Conservation (phyloP, 371 early-diverging fungal genomes). For the Mucor ambiguus region DNA sequence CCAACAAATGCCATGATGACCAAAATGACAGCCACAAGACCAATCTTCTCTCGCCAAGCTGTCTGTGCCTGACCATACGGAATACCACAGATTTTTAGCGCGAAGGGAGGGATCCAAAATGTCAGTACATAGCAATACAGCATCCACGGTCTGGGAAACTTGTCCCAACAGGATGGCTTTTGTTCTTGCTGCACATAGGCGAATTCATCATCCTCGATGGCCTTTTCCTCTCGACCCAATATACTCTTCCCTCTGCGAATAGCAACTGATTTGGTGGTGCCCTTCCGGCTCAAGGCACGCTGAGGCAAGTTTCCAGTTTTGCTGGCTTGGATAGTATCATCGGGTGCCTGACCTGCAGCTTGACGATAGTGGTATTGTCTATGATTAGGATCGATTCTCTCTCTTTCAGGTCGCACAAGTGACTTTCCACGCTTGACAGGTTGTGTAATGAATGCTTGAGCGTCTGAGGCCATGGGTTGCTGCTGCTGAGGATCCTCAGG, state of each 20-base stretch:
- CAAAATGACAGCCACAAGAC: constrained; percentile 69
- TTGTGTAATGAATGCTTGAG: constrained; percentile 26
- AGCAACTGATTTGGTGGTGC: constrained; percentile 19
- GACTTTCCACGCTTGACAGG: constrained; percentile 58
- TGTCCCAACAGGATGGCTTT: constrained; percentile 1
- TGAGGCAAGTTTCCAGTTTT: constrained; percentile 37
- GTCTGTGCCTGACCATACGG: constrained; percentile 58
- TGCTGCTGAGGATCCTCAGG: neutral
- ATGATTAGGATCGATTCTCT: constrained; percentile 56
- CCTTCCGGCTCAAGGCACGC: constrained; percentile 11
- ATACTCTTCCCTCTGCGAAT: constrained; percentile 48
- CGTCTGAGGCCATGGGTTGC: constrained; percentile 20
- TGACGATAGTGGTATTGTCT: constrained; percentile 62
- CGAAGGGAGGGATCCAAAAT: constrained; percentile 50
- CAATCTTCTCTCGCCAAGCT: constrained; percentile 88
- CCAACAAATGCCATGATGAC: constrained; percentile 54
- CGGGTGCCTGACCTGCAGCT: constrained; percentile 31
- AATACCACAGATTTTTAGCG: constrained; percentile 35
- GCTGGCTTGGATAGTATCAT: constrained; percentile 38
- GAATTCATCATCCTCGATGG: constrained; percentile 6
- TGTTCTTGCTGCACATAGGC: neutral
- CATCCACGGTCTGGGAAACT: constrained; percentile 42
- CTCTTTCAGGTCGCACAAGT: constrained; percentile 76
- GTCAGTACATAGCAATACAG: constrained; percentile 56
- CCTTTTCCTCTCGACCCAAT: constrained; percentile 44